Evolutionary conservation across 139 green algal genomes (phyloP), one percentile per base, ranked within the genome.

Genomic region (Haematococcus sp.): DNA sequence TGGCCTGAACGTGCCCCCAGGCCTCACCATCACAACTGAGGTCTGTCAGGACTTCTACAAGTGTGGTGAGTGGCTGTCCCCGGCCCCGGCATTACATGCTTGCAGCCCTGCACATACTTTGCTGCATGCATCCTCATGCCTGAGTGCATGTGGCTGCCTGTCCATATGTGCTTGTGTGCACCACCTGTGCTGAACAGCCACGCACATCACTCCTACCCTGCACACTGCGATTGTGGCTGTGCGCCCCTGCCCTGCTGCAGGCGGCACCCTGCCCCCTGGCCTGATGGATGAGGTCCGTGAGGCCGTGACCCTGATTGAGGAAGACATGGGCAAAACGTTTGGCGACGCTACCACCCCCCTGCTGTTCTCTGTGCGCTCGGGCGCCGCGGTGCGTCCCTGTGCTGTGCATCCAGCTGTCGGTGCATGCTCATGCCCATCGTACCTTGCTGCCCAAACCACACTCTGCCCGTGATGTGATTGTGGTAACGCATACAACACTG

Each of bases 21-120:
- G 93, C 70, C 81, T 97, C 59, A 97, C 91, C 44, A 94, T 98
- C 82, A 95, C 90, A 28, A 98, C 93, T 2, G 83, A 91, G 40
- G 87, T 90, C 4, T 98, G 93, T 81, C 55, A 79, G 31, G 74
- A 90, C 59, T 96, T 89, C 68, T 77, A 93, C 78, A 43, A 69
- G 4, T 69, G 73, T 31, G 82, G 84, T 89, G 49, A 83, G 70
- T 49, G 40, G n/a, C n/a, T n/a, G n/a, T n/a, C n/a, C n/a, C n/a
- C n/a, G n/a, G n/a, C n/a, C n/a, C n/a, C n/a, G n/a, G n/a, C n/a
- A n/a, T n/a, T n/a, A n/a, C n/a, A n/a, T n/a, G n/a, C n/a, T n/a
- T n/a, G n/a, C n/a, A n/a, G n/a, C n/a, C n/a, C n/a, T n/a, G n/a
- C n/a, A n/a, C n/a, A n/a, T n/a, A n/a, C n/a, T n/a, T n/a, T n/a